Base-by-base conservation (phyloP, 1,284 basidiomycete genomes). In the Polyporus tsugae region DNA sequence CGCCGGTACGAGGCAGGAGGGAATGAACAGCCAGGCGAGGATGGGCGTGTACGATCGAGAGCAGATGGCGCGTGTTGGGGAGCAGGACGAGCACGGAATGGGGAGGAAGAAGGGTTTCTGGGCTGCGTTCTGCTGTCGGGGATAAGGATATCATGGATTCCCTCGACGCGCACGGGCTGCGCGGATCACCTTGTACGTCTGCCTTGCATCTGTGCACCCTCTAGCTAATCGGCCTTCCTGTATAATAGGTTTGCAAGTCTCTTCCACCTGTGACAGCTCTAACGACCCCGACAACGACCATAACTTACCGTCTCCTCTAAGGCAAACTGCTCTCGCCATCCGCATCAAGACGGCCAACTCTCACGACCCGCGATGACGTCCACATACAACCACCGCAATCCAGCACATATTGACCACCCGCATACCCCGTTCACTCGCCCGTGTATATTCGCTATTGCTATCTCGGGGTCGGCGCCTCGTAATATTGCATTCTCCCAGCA, bases 41-140 rank as follows among this genome's bases (percentile, higher is more conserved):
- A 83, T 74, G 89, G 87, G 62, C 85, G 88, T 78, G 81, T 87
- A 68, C 88, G 91, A 70, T 81, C 86, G 75, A 55, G 75, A 73
- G 84, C 90, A 68, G 85, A 87, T 74, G 86, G 72, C 67, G 57
- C 70, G 86, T 66, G 87, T 85, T 64, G 85, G 83, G 52, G 88
- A 89, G 75, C 85, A 87, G 71, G 86, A 86, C 70, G 87, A 89
- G 74, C 86, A 89, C 70, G 82, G 84, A 64, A 65, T 72, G 68
- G 76, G 74, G 36, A 85, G 88, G 68, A 83, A 85, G 70, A 82
- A 84, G 71, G 85, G 70, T 79, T 83, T 76, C 82, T 93, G 74
- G 81, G 91, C 82, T 83, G 86, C 80, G 85, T 92, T 77, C 78
- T 94, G 75, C 92, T 91, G 70, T 92, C 91, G 81, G 86, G 88